These are phyloP conservation scores for Aspergillus campestris DNA, from an alignment of 495 filamentous ascomycete species.

Conservation along the genomic window DNA sequence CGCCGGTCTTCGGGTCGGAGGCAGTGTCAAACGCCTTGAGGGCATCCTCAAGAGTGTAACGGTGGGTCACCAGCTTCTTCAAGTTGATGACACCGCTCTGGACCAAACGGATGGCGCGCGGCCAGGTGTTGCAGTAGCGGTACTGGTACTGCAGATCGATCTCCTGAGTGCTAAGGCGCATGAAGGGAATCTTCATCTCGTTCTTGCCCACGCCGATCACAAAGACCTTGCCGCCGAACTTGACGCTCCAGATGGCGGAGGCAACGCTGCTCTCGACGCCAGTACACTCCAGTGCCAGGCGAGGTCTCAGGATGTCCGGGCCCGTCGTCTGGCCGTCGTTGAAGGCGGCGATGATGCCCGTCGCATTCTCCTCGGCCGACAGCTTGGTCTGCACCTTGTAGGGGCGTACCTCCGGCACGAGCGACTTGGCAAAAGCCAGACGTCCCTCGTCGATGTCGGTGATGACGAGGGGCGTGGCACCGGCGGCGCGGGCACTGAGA, in stretches of 20 bases:
- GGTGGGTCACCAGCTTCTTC: constrained; percentile 75
- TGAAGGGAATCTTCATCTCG: constrained; percentile 90
- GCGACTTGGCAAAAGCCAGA: constrained; percentile 69
- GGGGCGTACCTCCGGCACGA: constrained; percentile 65
- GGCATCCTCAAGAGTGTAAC: constrained; percentile 77
- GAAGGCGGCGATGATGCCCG: constrained; percentile 49
- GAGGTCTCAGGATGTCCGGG: constrained; percentile 65
- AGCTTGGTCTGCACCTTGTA: constrained; percentile 63
- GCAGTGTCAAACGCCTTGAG: constrained; percentile 83
- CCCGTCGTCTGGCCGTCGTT: constrained; percentile 35
- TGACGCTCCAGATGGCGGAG: constrained; percentile 76
- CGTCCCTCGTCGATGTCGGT: constrained; percentile 87
- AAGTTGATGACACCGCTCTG: constrained; percentile 75
- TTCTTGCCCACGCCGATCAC: constrained; percentile 89
- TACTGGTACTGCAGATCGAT: constrained; percentile 95
- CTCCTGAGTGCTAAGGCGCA: constrained; percentile 81
- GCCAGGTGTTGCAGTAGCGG: constrained; percentile 93
- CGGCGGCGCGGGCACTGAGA: constrained; percentile 72
- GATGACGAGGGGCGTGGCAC: constrained; percentile 78
- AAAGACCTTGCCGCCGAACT: constrained; percentile 91
- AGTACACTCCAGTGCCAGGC: constrained; percentile 78
- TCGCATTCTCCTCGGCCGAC: constrained; percentile 61
- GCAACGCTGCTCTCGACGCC: constrained; percentile 84
- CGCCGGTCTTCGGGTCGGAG: constrained; percentile 78
- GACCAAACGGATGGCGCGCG: constrained; percentile 79